A percentile compares a stretch with the other conserved stretches of the same genome.
phyloP scores from a whole-genome alignment of 2,329 filamentous ascomycete genomes.

The Plectosphaerella plurivora region DNA sequence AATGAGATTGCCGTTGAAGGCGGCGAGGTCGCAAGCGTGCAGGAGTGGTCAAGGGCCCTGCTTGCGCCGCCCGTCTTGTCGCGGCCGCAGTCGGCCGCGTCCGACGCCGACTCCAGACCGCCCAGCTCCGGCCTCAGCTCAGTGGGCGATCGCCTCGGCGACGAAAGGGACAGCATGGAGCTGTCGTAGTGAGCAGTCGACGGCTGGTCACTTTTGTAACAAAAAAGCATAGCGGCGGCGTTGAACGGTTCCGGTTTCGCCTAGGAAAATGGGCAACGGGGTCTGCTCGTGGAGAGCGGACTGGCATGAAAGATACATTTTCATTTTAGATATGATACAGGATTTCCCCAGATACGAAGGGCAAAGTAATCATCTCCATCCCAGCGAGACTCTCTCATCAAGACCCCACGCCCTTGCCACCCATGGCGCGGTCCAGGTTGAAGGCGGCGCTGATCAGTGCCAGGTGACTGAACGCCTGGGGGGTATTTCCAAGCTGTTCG shows the following conservation, averaged over 20 bases:
- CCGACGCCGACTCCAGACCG: conserved; percentile 31
- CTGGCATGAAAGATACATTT: background rate
- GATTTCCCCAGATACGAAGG: no score
- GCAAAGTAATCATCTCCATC: no score
- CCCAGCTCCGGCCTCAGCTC: conserved; percentile 55
- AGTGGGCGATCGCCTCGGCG: conserved; percentile 42
- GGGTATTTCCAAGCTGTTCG: conserved; percentile 75
- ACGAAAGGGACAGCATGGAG: conserved; percentile 41
- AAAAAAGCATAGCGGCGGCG: conserved; percentile 13
- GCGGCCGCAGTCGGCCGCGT: conserved; percentile 29
- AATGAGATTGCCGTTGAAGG: conserved; percentile 75
- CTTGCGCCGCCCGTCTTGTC: background rate
- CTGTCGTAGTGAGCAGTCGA: conserved; percentile 23
- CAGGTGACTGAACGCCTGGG: conserved; percentile 74
- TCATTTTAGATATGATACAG: background rate
- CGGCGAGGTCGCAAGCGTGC: conserved; percentile 61
- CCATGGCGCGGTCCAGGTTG: conserved; percentile 58
- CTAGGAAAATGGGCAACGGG: background rate
- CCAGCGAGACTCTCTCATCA: background rate
- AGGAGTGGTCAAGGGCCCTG: conserved; percentile 45
- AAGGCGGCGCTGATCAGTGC: conserved; percentile 74
- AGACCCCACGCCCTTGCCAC: conserved; percentile 11
- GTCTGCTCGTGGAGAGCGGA: background rate
- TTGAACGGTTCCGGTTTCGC: background rate
- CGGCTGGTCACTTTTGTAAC: background rate